phyloP scores from a whole-genome alignment of 495 filamentous ascomycete genomes.

The Acidomyces sp. region DNA sequence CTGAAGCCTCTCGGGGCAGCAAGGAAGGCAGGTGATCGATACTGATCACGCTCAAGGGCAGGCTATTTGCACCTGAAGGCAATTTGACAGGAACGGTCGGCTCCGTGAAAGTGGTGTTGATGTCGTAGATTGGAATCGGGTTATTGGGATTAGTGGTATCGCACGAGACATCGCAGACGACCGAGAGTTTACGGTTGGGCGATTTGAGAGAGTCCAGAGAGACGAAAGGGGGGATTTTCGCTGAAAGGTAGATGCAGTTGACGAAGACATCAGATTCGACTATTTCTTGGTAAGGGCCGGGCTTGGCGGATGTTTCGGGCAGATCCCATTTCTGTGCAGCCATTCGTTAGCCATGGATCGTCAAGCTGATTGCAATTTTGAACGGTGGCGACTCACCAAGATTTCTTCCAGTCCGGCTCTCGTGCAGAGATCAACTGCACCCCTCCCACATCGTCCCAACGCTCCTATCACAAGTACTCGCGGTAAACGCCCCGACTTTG shows the following conservation, averaged over 20 bases:
- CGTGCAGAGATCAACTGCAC: constrained; percentile 67
- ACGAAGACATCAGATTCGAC: constrained; percentile 43
- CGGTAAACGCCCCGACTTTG: constrained; percentile 38
- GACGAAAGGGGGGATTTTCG: constrained; percentile 60
- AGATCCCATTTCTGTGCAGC: constrained; percentile 87
- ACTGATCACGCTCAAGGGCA: constrained; percentile 61
- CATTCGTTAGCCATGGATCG: constrained; percentile 11
- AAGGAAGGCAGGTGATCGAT: constrained; percentile 82
- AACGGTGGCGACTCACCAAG: constrained; percentile 6
- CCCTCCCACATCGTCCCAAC: constrained; percentile 74
- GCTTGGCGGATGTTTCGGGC: constrained; percentile 62
- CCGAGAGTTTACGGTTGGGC: constrained; percentile 59
- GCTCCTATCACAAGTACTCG: constrained; percentile 49
- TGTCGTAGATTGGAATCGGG: constrained; percentile 72
- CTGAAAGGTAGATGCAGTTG: constrained; percentile 80
- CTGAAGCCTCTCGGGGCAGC: constrained; percentile 73
- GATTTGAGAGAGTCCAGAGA: constrained; percentile 51
- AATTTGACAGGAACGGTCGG: constrained; percentile 65
- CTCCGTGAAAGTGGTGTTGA: constrained; percentile 67
- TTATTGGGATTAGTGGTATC: constrained; percentile 56
- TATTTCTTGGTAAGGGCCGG: constrained; percentile 83
- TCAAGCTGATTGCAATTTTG: background rate
- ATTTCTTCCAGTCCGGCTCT: constrained; percentile 52
- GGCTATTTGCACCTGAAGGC: constrained; percentile 37
- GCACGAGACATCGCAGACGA: constrained; percentile 71